These are phyloP conservation scores for Pseudoscleropodium purum DNA, from an alignment of 225 moss, liverwort and hornwort species.

Conservation along the genomic window DNA sequence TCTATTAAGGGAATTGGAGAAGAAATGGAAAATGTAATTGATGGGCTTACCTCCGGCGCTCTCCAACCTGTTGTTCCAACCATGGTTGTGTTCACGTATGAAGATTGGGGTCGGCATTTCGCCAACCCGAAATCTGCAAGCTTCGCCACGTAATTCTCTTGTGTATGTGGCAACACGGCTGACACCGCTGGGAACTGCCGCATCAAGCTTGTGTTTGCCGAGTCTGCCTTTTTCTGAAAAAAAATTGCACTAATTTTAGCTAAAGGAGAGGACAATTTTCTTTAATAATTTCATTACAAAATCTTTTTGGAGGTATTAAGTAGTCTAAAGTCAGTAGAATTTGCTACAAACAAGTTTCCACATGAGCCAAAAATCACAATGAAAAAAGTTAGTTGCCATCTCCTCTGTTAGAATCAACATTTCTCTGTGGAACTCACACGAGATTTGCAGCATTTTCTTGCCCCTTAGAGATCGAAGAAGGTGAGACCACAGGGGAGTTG, in stretches of 20 bases:
- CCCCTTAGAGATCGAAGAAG: neutral
- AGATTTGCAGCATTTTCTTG: neutral
- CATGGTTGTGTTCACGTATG: neutral
- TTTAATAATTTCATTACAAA: neutral
- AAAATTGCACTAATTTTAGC: neutral
- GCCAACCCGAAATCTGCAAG: slow-evolving; percentile 23
- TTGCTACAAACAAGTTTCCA: neutral
- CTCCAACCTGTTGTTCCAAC: slow-evolving; percentile 11
- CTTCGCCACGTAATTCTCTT: slow-evolving; percentile 30
- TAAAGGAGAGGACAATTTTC: neutral
- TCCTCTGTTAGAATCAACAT: neutral
- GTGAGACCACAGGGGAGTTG: neutral
- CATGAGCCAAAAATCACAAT: neutral
- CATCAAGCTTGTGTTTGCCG: slow-evolving; percentile 1
- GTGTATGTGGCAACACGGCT: neutral
- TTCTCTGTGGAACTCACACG: neutral
- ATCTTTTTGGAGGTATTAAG: neutral
- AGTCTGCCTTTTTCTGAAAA: neutral
- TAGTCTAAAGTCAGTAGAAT: neutral
- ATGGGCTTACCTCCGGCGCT: neutral
- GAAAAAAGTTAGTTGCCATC: neutral
- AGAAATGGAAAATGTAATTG: neutral
- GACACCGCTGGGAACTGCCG: neutral
- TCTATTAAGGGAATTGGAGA: neutral
- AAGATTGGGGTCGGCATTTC: neutral